phyloP scores from a whole-genome alignment of 768 basidiomycete species.

The Phallus indusiatus region DNA sequence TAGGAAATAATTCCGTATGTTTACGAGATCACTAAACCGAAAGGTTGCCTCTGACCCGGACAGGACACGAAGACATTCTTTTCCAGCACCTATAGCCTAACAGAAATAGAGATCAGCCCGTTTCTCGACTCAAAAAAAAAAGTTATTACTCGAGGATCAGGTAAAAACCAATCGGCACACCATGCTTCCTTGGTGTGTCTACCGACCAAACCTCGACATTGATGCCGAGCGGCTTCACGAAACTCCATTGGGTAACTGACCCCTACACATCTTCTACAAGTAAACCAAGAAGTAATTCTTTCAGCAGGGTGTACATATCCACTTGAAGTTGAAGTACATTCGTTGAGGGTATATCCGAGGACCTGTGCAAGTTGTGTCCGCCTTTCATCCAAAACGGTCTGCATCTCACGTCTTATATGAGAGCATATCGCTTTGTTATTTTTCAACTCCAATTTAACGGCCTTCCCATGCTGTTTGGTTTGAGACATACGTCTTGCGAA shows the following conservation, averaged over 20 bases:
- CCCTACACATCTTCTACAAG: slow-evolving; percentile 42
- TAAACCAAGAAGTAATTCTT: slow-evolving; percentile 49
- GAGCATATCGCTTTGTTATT: background rate
- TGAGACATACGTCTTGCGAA: background rate
- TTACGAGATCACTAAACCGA: slow-evolving; percentile 15
- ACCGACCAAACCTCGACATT: slow-evolving; percentile 28
- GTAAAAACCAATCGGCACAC: slow-evolving; percentile 43
- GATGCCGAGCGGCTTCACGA: slow-evolving; percentile 47
- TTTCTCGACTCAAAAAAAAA: background rate
- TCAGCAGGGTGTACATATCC: slow-evolving; percentile 41
- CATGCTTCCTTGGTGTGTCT: slow-evolving; percentile 30
- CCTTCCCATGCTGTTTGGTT: background rate
- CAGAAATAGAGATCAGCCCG: background rate
- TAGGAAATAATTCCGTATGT: slow-evolving; percentile 24
- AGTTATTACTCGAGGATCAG: slow-evolving; percentile 42
- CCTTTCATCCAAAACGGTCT: background rate
- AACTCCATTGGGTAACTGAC: slow-evolving; percentile 43
- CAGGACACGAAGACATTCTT: slow-evolving; percentile 26
- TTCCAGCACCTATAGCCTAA: slow-evolving; percentile 41
- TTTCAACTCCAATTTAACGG: slow-evolving; percentile 3
- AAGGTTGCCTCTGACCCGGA: slow-evolving; percentile 21
- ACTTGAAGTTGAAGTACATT: slow-evolving; percentile 30
- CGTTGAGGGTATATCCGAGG: slow-evolving; percentile 49
- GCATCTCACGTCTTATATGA: background rate
- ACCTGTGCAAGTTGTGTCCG: slow-evolving; percentile 26